Base-by-base conservation (phyloP, 495 filamentous ascomycete genomes). In the Tuber aestivum region DNA sequence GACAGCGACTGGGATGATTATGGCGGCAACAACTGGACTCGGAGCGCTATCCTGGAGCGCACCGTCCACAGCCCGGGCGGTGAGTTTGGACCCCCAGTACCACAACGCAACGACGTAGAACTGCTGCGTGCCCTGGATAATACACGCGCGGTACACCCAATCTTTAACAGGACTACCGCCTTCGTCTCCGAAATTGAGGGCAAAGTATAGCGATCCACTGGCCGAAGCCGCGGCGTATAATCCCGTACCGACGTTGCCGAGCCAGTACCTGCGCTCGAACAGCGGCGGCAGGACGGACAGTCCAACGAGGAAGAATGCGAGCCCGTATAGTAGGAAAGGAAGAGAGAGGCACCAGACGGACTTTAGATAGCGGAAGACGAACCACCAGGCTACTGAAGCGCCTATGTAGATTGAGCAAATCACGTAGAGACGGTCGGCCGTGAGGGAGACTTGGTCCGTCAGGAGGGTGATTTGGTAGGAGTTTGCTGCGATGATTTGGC, bases 391-490 rank as follows among this genome's bases (percentile, higher is more conserved):
- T 8, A 89, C 80, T 5, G 89, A 90, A 14, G 87, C 87, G 16
- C 82, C 84, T n/a, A 89, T 85, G 79, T 92, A 92, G 44, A 91
- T 88, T 21, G 84, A 85, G 0, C 89, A 89, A 35, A 91, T 86
- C 76, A 88, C 84, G 82, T 92, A 92, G 35, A 92, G 85, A 83
- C 89, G 88, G 41, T 87, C 83, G 4, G 89, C 89, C 12, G 88
- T 85, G 79, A 92, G 85, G 27, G 87, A 89, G 21, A 89, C 84
- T 75, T 88, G 86, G 37, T 90, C 90, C 8, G 86, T 88, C 35
- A 92, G 83, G 21, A 92, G 87, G 8, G 89, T 90, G 81, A 92
- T 89, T 76, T 92, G 90, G 83, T 91, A 90, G 0, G 88, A 90
- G 79, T 90, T 91, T 70, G 89, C 88, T 0, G 90, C 88, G 68